phyloP scores from a whole-genome alignment of 2,329 filamentous ascomycete genomes.

The Cucurbitaria berberidis region DNA sequence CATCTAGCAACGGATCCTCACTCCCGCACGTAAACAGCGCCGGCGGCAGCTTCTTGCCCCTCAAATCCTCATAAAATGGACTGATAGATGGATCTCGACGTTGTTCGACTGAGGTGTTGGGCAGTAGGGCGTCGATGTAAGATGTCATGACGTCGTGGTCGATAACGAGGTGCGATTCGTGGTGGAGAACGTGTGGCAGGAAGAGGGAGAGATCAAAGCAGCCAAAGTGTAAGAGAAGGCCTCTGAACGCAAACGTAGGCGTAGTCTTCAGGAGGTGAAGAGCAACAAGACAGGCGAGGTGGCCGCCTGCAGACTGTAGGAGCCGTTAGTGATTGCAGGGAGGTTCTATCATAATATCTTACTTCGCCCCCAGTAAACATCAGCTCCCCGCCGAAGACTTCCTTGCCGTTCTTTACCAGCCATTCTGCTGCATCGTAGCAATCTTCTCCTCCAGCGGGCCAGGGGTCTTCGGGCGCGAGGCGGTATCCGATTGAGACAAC shows the following conservation, averaged over 20 bases:
- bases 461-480: constrained; percentile 65
- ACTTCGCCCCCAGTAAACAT: constrained; percentile 51
- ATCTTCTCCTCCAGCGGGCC: constrained; percentile 61
- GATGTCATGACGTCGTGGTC: constrained; percentile 54
- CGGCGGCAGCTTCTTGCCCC: constrained; percentile 53
- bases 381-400: constrained; percentile 52
- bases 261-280: constrained; percentile 54
- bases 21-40: constrained; percentile 63
- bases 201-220: constrained; percentile 57
- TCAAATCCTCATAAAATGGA: constrained; percentile 57
- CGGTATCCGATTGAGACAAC: constrained; percentile 65
- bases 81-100: constrained; percentile 55
- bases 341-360: too few species aligned
- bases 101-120: constrained; percentile 50
- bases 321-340: background rate
- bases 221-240: constrained; percentile 61
- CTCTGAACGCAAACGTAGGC: constrained; percentile 53
- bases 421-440: constrained; percentile 64
- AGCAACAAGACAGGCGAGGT: constrained; percentile 56
- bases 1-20: constrained; percentile 60
- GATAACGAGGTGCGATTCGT: constrained; percentile 53
- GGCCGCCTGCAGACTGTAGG: constrained; percentile 57
- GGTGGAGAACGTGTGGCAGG: constrained; percentile 49
- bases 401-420: constrained; percentile 56
- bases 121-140: constrained; percentile 56